phyloP scores from a whole-genome alignment of 805 yeast genomes.

The Saccharomyces eubayanus region DNA sequence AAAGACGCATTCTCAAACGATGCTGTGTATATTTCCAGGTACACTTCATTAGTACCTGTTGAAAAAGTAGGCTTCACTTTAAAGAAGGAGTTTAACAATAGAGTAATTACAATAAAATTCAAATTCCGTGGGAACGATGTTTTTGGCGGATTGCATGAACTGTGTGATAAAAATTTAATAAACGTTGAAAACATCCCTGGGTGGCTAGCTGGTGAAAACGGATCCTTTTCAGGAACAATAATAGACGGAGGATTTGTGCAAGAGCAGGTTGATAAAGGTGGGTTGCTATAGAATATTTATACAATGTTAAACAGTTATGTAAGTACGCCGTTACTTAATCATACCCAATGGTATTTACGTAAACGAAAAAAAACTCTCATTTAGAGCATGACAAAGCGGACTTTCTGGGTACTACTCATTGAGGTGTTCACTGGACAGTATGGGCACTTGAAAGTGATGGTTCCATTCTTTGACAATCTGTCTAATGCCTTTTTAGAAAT shows the following conservation, averaged over 20 bases:
- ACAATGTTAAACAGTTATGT: too few relatives aligned
- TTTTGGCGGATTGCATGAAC: conserved; percentile 69
- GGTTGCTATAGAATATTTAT: conserved; percentile 11
- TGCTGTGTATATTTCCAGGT: conserved; percentile 2
- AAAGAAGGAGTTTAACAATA: conserved; percentile 25
- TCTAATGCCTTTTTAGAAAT: conserved; percentile 46
- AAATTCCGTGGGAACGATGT: conserved; percentile 59
- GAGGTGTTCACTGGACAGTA: conserved; percentile 52
- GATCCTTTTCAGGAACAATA: conserved; percentile 41
- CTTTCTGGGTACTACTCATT: conserved; percentile 38
- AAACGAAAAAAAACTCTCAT: background rate
- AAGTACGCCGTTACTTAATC: background rate
- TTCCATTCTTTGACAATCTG: conserved; percentile 37
- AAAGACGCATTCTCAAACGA: conserved; percentile 14
- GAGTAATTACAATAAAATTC: conserved; percentile 18
- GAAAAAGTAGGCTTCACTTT: conserved; percentile 42
- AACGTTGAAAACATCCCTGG: conserved; percentile 56
- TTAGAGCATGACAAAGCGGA: conserved; percentile 33
- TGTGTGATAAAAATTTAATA: conserved; percentile 42
- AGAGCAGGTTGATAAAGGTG: conserved; percentile 12
- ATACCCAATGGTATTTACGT: background rate
- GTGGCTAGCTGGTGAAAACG: conserved; percentile 76
- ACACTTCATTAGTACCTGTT: conserved; percentile 50
- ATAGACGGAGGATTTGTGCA: conserved; percentile 32
- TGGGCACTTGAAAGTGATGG: conserved; percentile 56